Base-by-base conservation (phyloP, 306 rosid species). In the Castanea mollissima region DNA sequence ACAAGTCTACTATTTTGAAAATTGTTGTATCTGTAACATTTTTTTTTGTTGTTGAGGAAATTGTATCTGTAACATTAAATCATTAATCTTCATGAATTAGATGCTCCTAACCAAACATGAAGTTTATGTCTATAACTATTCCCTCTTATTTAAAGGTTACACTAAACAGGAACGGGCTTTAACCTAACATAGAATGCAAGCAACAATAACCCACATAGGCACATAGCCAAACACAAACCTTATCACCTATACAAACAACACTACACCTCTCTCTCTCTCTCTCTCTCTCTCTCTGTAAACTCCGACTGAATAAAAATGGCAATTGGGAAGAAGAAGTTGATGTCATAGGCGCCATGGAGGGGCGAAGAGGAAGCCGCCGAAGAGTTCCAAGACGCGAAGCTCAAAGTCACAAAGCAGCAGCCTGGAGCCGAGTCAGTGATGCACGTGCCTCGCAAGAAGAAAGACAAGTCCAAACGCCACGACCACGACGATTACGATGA, bases 331-430 rank as follows among this genome's bases (percentile, higher is more conserved):
- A 90, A 91, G 87, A 84, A 89, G 57, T 56, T 95, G 63, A 81
- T 92, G 91, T 75, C 96, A 73, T 91, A 98, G 18, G 99, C 97
- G 55, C 99, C 99, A 55, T 95, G 99, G 99, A 88, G 97, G 83
- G 99, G 87, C 10, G 90, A 83, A 16, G 90, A 89, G 38, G 89
- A 79, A 19, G 80, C 74, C 0, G 27, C 78, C 0, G 90, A 83
- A 21, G 94, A 89, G 19, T 90, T 91, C 67, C 58, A 74, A 15
- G 96, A 85, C 3, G 97, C 90, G 1, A 95, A 95, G 82, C 88
- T 95, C 58, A 95, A 89, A 79, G 87, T 93, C 16, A 93, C 98
- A 2, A 86, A 80, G 60, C 88, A 93, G 69, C 87, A 93, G 67
- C 88, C 92, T 3, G 97, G 91, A 16, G 67, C 76, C 9, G 86